These are phyloP conservation scores for Cudoniella acicularis DNA, from an alignment of 495 filamentous ascomycete species.

Conservation along the genomic window DNA sequence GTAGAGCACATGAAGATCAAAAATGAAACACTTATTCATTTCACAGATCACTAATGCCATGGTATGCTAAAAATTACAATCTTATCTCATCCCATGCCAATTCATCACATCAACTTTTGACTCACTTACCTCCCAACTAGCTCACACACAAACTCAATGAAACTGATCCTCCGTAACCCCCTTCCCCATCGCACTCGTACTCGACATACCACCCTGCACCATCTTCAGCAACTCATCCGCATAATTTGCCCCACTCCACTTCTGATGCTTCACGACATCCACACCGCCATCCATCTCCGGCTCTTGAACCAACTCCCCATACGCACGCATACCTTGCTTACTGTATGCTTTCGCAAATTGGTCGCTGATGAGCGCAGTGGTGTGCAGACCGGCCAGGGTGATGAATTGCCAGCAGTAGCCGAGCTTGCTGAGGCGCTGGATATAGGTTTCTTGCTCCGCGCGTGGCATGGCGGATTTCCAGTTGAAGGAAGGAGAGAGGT, in stretches of 20 bases:
- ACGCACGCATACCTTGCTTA: slow-evolving; percentile 87
- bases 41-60: too few species aligned
- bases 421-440: slow-evolving; percentile 76
- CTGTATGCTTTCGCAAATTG: slow-evolving; percentile 81
- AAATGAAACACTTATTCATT: too few species aligned
- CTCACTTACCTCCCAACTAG: too few species aligned
- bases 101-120: too few species aligned
- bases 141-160: slow-evolving; percentile 36
- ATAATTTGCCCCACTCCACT: slow-evolving; percentile 95
- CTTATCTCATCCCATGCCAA: too few species aligned
- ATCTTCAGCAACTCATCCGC: slow-evolving; percentile 93
- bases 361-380: slow-evolving; percentile 84
- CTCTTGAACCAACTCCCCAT: slow-evolving; percentile 95
- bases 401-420: slow-evolving; percentile 99
- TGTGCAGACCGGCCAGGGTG: slow-evolving; percentile 96
- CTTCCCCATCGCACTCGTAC: slow-evolving; percentile 92
- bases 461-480: slow-evolving; percentile 97
- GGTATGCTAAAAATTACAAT: too few species aligned
- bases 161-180: slow-evolving; percentile 99
- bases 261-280: slow-evolving; percentile 97
- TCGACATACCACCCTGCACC: slow-evolving; percentile 90
- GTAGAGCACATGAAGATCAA: too few species aligned
- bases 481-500: slow-evolving; percentile 98
- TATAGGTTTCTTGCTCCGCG: slow-evolving; percentile 95
- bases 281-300: slow-evolving; percentile 88